A percentile compares a stretch with the other conserved stretches of the same genome.
phyloP scores from a whole-genome alignment of 2,329 filamentous ascomycete species.

The Domatiomyces globalis region DNA sequence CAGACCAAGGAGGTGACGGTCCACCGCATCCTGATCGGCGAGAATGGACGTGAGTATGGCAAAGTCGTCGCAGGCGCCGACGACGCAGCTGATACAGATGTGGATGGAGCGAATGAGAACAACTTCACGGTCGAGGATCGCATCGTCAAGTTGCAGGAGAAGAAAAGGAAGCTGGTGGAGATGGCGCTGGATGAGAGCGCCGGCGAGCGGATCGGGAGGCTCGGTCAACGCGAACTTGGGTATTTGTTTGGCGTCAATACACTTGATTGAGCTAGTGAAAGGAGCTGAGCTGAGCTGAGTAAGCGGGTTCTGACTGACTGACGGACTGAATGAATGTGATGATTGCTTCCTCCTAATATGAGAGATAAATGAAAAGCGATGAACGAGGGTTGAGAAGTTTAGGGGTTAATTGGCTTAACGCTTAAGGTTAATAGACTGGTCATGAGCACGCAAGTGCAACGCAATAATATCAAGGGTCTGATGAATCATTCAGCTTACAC shows the following conservation, averaged over 20 bases:
- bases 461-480: no score
- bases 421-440: no score
- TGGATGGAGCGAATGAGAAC: neutral
- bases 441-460: no score
- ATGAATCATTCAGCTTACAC: no score
- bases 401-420: no score
- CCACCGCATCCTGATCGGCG: slow-evolving; percentile 56
- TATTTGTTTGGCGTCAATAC: slow-evolving; percentile 47
- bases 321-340: no score
- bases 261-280: neutral
- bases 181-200: slow-evolving; percentile 66
- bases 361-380: no score
- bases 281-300: neutral
- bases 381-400: no score
- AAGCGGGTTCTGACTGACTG: neutral
- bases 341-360: no score
- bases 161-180: slow-evolving; percentile 64
- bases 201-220: slow-evolving; percentile 49
- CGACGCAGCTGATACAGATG: neutral
- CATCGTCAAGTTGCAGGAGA: slow-evolving; percentile 63
- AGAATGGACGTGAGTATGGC: neutral
- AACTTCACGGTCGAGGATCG: slow-evolving; percentile 68
- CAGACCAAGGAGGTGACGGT: slow-evolving; percentile 61
- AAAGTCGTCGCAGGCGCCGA: neutral
- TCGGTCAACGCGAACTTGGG: slow-evolving; percentile 52